Conservation (phyloP, 2,329 filamentous ascomycete genomes). For the Exophiala lecanii-corni region DNA sequence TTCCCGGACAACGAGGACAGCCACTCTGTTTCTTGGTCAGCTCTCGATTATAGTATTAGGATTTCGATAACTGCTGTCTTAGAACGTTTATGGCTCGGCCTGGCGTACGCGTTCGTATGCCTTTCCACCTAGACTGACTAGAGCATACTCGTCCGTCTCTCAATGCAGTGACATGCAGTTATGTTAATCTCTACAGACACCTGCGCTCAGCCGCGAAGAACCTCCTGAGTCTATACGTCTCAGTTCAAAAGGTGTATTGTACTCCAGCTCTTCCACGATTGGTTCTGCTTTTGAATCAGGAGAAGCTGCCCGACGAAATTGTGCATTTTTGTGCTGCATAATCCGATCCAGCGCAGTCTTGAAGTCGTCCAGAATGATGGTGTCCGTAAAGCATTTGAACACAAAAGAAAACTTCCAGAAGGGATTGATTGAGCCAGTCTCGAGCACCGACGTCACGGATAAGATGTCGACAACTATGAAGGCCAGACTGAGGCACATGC, state of each 20-base stretch:
- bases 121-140: too few species aligned
- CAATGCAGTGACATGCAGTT: too few species aligned
- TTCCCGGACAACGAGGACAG: too few species aligned
- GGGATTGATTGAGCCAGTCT: conserved; percentile 48
- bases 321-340: neutral
- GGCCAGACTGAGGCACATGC: conserved; percentile 62
- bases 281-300: neutral
- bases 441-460: conserved; percentile 2
- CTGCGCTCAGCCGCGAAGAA: too few species aligned
- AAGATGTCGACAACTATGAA: conserved; percentile 61
- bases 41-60: too few species aligned
- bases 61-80: too few species aligned
- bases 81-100: too few species aligned
- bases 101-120: too few species aligned
- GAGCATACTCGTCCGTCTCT: too few species aligned
- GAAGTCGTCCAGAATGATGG: conserved; percentile 62
- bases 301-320: neutral
- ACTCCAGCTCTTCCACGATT: neutral
- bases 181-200: too few species aligned
- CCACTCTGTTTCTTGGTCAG: too few species aligned
- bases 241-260: neutral
- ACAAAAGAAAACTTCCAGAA: conserved; percentile 56
- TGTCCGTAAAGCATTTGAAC: conserved; percentile 63
- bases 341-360: conserved; percentile 50
- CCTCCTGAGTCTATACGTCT: too few species aligned